Base-by-base conservation (phyloP, 2,329 filamentous ascomycete species). In the Aureobasidium mangrovei region DNA sequence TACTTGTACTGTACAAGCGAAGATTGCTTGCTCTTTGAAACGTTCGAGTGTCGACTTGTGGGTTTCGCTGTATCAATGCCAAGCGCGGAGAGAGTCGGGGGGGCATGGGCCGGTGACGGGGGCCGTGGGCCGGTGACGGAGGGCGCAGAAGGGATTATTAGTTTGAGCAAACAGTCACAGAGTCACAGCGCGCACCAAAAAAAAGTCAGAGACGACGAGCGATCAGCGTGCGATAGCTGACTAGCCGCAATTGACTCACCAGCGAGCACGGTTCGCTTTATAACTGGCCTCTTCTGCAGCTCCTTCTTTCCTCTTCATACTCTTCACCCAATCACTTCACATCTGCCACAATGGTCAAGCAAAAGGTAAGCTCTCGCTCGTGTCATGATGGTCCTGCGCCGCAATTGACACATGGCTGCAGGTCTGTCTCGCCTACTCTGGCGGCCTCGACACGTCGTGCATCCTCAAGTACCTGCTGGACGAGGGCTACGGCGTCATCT, bases 401-500 rank as follows among this genome's bases (percentile, higher is more conserved):
- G 24, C 33, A 54, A 41, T 46, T 54, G 51, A 46, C 28, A 28
- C 24, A 7, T 6, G 27, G n/a, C 10, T 4, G 41, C 41, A 59
- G 57, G 74, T 77, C 56, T 76, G 74, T 62, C 65, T 76, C 57
- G 74, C 74, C 60, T 76, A 76, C 68, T 74, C 71, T 59, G 74
- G 79, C 66, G 79, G 79, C 64, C 74, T 82, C 59, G 79, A 82
- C 64, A 82, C 79, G 61, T 78, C 74, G 64, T 78, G 76, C 58
- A 80, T 80, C 66, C 68, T 76, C 63, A 71, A 69, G 60, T 74
- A 72, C 58, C 62, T 70, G 40, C 61, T 68, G 47, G 76, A 80
- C 65, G 68, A 80, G 65, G 76, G 73, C 56, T 81, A 81, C 64
- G 77, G 79, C 63, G 83, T 86, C 60, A 77, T 85, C 62, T 81